Evolutionary conservation across 2,329 filamentous ascomycete genomes (phyloP).

Genomic region (Fusarium xyrophilum): DNA sequence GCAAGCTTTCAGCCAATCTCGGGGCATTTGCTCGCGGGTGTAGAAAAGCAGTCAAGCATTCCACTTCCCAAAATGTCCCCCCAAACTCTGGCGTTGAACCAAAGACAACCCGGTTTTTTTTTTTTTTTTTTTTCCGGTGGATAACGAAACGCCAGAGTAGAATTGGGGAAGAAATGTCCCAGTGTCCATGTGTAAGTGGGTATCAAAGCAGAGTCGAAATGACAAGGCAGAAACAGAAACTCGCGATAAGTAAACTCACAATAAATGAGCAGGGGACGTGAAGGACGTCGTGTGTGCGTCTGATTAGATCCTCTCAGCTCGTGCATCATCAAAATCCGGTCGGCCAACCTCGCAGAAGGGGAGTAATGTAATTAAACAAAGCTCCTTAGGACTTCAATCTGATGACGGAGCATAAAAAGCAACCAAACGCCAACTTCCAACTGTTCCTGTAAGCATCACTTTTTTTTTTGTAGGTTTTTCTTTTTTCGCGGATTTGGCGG

Average conservation of each 20-base stretch:
- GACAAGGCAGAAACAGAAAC: slow-evolving; percentile 32
- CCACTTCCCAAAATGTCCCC: slow-evolving; percentile 23
- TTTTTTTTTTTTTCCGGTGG: slow-evolving; percentile 6
- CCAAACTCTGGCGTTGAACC: slow-evolving; percentile 24
- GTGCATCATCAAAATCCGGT: slow-evolving; percentile 53
- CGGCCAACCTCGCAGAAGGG: slow-evolving; percentile 62
- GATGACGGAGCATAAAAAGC: slow-evolving; percentile 55
- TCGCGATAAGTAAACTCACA: slow-evolving; percentile 23
- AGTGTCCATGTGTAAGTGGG: slow-evolving; percentile 27
- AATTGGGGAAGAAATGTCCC: slow-evolving; percentile 22
- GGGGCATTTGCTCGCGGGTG: slow-evolving; percentile 34
- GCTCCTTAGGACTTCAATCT: slow-evolving; percentile 61
- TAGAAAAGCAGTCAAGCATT: slow-evolving; percentile 33
- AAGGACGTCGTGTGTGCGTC: slow-evolving; percentile 33
- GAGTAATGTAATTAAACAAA: slow-evolving; percentile 49
- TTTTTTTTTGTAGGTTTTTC: slow-evolving; percentile 37
- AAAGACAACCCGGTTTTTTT: slow-evolving; percentile 29
- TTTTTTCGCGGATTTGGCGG: slow-evolving; percentile 36
- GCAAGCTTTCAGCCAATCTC: slow-evolving; percentile 30
- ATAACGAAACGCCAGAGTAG: slow-evolving; percentile 37
- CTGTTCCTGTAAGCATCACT: slow-evolving; percentile 32
- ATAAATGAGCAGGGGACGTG: slow-evolving; percentile 44
- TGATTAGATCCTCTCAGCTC: slow-evolving; percentile 51
- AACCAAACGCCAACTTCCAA: slow-evolving; percentile 42
- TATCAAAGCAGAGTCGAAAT: slow-evolving; percentile 40